Evolutionary conservation across 177 flowering plant species (phyloP), one percentile per base, ranked within the genome.

Genomic region (Tripterygium wilfordii): DNA sequence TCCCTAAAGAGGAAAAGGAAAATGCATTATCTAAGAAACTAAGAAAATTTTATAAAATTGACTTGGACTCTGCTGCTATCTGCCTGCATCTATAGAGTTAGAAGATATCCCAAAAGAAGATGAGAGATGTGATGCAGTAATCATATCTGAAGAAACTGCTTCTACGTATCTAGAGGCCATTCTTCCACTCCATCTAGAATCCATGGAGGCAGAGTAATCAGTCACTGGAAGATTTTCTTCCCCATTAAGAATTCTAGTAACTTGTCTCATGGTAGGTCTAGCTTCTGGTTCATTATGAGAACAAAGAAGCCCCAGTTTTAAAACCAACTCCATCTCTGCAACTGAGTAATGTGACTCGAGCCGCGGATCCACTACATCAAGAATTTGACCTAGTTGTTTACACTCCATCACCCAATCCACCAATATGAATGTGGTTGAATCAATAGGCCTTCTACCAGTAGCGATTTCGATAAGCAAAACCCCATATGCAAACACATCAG

Each of bases 401-500:
- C 47, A 51, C 8, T 58, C 60, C 10, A 55, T 16, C 2, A 69
- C 78, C 75, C 75, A 70, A 20, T 71, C 83, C 29, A 64, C 49
- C 58, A 80, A 41, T 0, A 75, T 5, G 16, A 62, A 28, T 15
- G 53, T 30, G 1, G 43, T 61, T 0, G 56, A 23, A 2, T 43
- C 65, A 0, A 68, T 31, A 2, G 82, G 74, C 14, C 60, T 49
- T 26, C 64, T 43, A 10, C 86, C 86, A 24, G 56, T 55, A 1
- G 61, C 82, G 6, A 81, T 68, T 46, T 76, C 83, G 1, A 81
- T 70, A 3, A 78, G 55, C 16, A 81, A 30, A 12, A 63, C 60
- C 4, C 88, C 88, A 31, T 52, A 81, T 1, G 82, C 71, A 52
- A 50, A 81, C 24, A 78, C 82, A 33, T 78, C 88, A 3, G 80